These are phyloP conservation scores for Durio zibethinus DNA, from an alignment of 345 rosid species.

Conservation along the genomic window DNA sequence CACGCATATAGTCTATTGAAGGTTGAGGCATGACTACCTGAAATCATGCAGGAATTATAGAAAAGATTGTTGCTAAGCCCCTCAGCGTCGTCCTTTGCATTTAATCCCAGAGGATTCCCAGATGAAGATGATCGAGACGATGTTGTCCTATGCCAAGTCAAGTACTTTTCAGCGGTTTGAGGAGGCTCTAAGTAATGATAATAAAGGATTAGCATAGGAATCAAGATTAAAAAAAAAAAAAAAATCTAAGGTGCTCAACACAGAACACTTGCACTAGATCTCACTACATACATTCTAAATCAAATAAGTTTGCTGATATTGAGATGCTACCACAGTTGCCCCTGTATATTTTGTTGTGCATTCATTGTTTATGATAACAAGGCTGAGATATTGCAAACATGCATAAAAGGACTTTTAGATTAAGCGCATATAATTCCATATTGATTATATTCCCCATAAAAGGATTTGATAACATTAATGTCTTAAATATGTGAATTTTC, in stretches of 20 bases:
- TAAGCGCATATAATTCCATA: background rate
- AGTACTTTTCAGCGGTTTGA: conserved; percentile 55
- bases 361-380: background rate
- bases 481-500: background rate
- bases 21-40: conserved; percentile 95
- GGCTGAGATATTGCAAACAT: background rate
- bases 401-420: background rate
- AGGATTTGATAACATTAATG: background rate
- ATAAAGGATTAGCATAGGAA: conserved; percentile 23
- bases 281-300: background rate
- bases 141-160: conserved; percentile 92
- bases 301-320: background rate
- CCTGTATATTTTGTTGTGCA: background rate
- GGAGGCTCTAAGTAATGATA: conserved; percentile 56
- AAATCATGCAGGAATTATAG: conserved; percentile 72
- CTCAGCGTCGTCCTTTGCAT: conserved; percentile 56
- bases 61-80: conserved; percentile 57
- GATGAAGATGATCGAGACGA: conserved; percentile 83
- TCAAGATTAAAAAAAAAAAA: background rate
- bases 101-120: conserved; percentile 58
- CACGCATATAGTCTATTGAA: conserved; percentile 91
- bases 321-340: background rate
- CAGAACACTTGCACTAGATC: background rate
- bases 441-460: background rate
- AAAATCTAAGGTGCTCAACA: background rate